A percentile compares a stretch with the other conserved stretches of the same genome.
phyloP scores from a whole-genome alignment of 202 grass and related monocot genomes.

The Setaria viridis region DNA sequence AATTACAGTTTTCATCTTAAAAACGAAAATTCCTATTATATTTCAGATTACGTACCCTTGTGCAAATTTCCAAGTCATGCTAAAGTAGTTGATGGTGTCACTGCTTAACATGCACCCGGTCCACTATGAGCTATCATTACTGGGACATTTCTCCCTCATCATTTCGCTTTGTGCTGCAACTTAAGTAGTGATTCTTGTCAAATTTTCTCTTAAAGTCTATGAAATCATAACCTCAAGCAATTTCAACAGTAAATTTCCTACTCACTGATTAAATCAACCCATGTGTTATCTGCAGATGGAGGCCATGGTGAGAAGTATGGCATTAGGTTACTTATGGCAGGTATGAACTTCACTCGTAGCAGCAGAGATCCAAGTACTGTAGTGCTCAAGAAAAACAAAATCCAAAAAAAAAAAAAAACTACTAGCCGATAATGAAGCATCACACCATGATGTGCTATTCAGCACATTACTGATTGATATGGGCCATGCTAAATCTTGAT shows the following conservation, averaged over 20 bases:
- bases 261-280: background rate
- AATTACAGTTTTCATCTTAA: background rate
- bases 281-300: constrained; percentile 15
- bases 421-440: background rate
- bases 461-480: background rate
- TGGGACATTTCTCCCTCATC: background rate
- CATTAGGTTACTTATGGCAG: constrained; percentile 16
- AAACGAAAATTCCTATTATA: background rate
- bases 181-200: background rate
- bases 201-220: background rate
- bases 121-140: background rate
- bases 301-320: background rate
- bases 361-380: background rate
- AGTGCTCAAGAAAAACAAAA: background rate
- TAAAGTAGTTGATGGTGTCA: background rate
- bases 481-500: background rate
- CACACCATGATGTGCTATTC: background rate
- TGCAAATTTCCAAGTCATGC: background rate
- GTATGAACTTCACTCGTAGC: background rate
- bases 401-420: background rate
- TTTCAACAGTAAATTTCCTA: background rate
- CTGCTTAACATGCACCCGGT: background rate
- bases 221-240: background rate
- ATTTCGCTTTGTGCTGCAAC: background rate
- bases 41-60: background rate